Evolutionary conservation across 108 stramenopile genomes (phyloP).

Genomic region (Epipyxis sp.): DNA sequence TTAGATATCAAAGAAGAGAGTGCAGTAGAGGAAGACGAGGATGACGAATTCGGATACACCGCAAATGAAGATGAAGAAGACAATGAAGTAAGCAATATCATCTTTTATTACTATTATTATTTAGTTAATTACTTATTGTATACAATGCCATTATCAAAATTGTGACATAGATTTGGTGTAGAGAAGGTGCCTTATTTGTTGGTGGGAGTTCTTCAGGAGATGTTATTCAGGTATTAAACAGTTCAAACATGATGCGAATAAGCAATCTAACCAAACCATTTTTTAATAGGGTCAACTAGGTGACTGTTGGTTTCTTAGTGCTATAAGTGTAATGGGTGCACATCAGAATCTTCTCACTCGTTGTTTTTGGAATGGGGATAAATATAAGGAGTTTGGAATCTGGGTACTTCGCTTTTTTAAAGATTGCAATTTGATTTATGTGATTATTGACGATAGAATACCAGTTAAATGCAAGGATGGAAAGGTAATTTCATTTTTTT

Average conservation of each 20-base stretch:
- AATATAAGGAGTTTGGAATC: slow-evolving; percentile 18
- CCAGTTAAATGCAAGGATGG: slow-evolving; percentile 15
- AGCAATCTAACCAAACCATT: too few relatives aligned
- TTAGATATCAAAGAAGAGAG: slow-evolving; percentile 7
- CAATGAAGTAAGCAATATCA: too few relatives aligned
- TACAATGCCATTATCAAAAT: too few relatives aligned
- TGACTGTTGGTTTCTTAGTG: slow-evolving; percentile 33
- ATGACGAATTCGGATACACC: not conserved
- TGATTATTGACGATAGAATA: slow-evolving; percentile 25
- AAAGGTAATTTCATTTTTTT: too few relatives aligned
- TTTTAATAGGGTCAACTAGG: slow-evolving; percentile 17
- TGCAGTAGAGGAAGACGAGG: slow-evolving; percentile 19
- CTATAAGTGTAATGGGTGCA: slow-evolving; percentile 21
- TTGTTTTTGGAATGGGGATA: slow-evolving; percentile 4
- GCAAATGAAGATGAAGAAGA: slow-evolving; percentile 13
- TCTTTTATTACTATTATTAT: too few relatives aligned
- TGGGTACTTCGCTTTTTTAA: slow-evolving; percentile 21
- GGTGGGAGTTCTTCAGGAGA: slow-evolving; percentile 31
- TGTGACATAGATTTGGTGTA: slow-evolving; percentile 1
- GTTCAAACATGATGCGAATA: too few relatives aligned
- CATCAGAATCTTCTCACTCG: not conserved
- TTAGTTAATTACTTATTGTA: too few relatives aligned
- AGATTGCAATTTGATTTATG: slow-evolving; percentile 14
- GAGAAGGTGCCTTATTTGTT: slow-evolving; percentile 1
- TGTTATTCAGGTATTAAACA: slow-evolving; percentile 16